phyloP scores from a whole-genome alignment of 1,284 basidiomycete genomes.

The Entoloma clypeatum region DNA sequence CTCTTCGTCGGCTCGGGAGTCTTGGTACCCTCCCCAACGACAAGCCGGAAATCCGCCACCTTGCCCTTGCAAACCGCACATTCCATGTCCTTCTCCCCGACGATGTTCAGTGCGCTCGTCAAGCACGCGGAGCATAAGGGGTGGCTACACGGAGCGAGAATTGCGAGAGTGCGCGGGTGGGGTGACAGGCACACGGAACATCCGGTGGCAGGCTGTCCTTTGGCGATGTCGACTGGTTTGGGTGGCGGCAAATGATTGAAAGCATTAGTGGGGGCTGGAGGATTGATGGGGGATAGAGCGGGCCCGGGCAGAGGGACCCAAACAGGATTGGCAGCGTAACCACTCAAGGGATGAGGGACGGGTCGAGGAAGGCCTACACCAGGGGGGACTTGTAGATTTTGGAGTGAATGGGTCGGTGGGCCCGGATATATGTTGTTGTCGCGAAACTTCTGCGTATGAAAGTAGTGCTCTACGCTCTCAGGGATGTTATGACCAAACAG shows the following conservation, averaged over 20 bases:
- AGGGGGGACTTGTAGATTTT: conserved; percentile 3
- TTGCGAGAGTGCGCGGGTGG: conserved; percentile 49
- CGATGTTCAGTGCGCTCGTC: conserved; percentile 78
- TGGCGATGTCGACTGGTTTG: conserved; percentile 14
- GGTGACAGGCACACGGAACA: conserved; percentile 38
- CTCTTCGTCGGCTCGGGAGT: background rate
- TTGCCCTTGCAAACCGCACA: conserved; percentile 70
- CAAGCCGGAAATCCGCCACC: conserved; percentile 65
- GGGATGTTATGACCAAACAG: conserved; percentile 35
- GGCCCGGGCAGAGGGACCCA: conserved; percentile 25
- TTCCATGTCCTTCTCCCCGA: conserved; percentile 80
- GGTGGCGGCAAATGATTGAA: conserved; percentile 1
- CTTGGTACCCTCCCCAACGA: conserved; percentile 22
- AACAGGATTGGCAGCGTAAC: conserved; percentile 14
- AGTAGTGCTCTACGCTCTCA: conserved; percentile 39
- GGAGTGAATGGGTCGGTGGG: conserved; percentile 11
- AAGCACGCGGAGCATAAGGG: conserved; percentile 73
- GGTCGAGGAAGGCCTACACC: conserved; percentile 2
- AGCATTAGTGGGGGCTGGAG: background rate
- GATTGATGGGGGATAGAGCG: conserved; percentile 7
- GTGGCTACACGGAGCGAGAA: conserved; percentile 69
- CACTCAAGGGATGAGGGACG: conserved; percentile 1
- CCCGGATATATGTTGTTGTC: conserved; percentile 14
- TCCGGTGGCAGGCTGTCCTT: conserved; percentile 20
- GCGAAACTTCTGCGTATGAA: conserved; percentile 29